Evolutionary conservation across 1,284 basidiomycete genomes (phyloP), one percentile per base, ranked within the genome.

Genomic region (Microbotryomycetes sp.): DNA sequence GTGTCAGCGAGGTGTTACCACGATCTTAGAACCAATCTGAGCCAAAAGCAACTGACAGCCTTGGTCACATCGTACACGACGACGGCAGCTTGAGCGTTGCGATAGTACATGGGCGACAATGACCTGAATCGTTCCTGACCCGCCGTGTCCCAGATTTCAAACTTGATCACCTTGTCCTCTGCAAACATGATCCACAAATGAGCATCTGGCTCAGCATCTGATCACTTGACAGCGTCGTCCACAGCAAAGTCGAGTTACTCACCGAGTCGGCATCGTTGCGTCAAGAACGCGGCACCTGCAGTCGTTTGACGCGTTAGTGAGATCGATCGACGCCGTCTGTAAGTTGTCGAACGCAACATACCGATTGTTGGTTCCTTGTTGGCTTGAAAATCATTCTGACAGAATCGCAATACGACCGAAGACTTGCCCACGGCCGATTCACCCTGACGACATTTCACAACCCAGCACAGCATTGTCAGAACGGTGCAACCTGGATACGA

Each of bases 381-480:
- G 65, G 89, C 84, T 77, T 93, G 90, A 77, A 94, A 96, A 76
- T 94, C 92, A 78, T 94, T 90, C 75, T 87, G 74, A 76, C 97
- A 93, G 76, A 99, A 99, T 76, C 96, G 87, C 65, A 98, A 84
- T 46, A 98, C 96, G 62, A 99, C 86, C 28, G 93, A 97, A n/a
- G 93, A 97, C 81, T 99, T 99, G 68, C 96, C 96, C 59, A 99
- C 96, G 61, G 96, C 94, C 64, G 94, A 92, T 81, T 98, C 96
- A 71, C 94, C 91, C 30, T 63, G 62, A 15, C 63, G 59, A 9
- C 36, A 9, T 42, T n/a, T n/a, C n/a, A n/a, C n/a, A n/a, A n/a
- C n/a, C n/a, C n/a, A 9, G 36, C 9, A 42, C 36, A 42, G 9
- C 36, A 42, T 9, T 12, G 36, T 12, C 36, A 9, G 36, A 9